Base-by-base conservation (phyloP, 2,329 filamentous ascomycete species). In the Aspergillus caelatus region DNA sequence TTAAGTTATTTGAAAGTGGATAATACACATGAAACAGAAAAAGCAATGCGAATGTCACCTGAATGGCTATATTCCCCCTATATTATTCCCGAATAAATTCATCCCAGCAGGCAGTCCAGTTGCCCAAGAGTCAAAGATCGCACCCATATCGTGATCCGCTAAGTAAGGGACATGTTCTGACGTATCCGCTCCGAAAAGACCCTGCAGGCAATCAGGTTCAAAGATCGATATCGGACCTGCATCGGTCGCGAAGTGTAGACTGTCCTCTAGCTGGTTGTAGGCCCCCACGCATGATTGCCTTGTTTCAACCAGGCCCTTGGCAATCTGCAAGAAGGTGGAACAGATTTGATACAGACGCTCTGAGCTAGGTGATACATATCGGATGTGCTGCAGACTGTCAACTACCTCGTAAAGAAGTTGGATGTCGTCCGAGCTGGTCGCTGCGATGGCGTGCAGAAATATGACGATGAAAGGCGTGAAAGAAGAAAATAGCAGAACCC, bases 401-500 rank as follows among this genome's bases (percentile, higher is more conserved):
- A 66, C 64, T 3, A 70, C 62, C 16, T 72, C 62, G 54, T 70
- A 65, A 4, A 72, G 65, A 14, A 72, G 61, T 28, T 63, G 57
- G 30, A 70, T 55, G 57, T 71, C 67, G 30, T 65, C 62, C 12
- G 50, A 26, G 45, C 63, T 68, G 7, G 45, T 66, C 10, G 70
- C 64, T 5, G 70, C 66, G 45, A 64, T 62, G 19, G 60, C 64
- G 43, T 66, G 64, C 3, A 66, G 55, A 54, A 74, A 72, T 1
- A 71, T 66, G 0, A 74, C 71, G 26, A 74, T 68, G 43, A 74
- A 70, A 46, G 57, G 64, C 3, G 68, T 73, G 32, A 72, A 71
- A 3, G 71, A 71, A 1, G 67, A 63, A 21, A 65, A 72, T 1
- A 72, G 54, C 3, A 73, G 62, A 14, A 73, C 62, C 68, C 72